phyloP scores from a whole-genome alignment of 345 rosid species.

The Geranium rotundifolium region DNA sequence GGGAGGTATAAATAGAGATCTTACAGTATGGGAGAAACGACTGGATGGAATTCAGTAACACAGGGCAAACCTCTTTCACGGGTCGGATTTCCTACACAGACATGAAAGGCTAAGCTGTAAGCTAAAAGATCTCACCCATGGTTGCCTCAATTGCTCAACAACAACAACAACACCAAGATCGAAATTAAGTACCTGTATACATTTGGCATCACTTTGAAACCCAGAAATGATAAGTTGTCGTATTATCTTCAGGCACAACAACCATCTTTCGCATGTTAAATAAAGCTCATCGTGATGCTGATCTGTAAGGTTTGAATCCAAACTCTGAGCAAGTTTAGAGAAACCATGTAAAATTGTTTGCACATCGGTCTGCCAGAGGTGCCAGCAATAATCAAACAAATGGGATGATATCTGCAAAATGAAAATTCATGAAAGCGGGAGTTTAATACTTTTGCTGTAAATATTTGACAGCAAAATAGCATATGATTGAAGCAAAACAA shows the following conservation, averaged over 20 bases:
- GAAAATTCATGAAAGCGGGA: constrained; percentile 10
- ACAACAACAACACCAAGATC: background rate
- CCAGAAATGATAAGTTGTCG: constrained; percentile 80
- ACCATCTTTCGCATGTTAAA: constrained; percentile 86
- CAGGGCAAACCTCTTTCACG: constrained; percentile 86
- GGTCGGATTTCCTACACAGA: constrained; percentile 61
- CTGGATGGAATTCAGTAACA: constrained; percentile 61
- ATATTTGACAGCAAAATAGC: background rate
- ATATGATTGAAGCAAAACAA: background rate
- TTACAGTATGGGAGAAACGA: constrained; percentile 87
- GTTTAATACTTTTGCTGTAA: background rate
- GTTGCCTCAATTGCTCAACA: background rate
- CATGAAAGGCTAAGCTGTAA: constrained; percentile 6
- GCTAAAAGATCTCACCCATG: background rate
- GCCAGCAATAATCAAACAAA: constrained; percentile 78
- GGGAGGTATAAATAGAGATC: constrained; percentile 15
- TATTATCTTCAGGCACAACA: constrained; percentile 74
- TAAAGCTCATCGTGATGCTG: constrained; percentile 73
- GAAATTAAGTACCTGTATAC: constrained; percentile 45
- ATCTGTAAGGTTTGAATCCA: constrained; percentile 37
- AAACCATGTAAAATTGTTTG: constrained; percentile 72
- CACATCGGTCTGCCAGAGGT: constrained; percentile 91
- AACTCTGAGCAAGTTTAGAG: constrained; percentile 46
- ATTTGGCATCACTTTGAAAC: constrained; percentile 76
- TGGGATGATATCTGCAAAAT: constrained; percentile 78